phyloP scores from a whole-genome alignment of 75 land plant genomes.

The Pinus taeda region DNA sequence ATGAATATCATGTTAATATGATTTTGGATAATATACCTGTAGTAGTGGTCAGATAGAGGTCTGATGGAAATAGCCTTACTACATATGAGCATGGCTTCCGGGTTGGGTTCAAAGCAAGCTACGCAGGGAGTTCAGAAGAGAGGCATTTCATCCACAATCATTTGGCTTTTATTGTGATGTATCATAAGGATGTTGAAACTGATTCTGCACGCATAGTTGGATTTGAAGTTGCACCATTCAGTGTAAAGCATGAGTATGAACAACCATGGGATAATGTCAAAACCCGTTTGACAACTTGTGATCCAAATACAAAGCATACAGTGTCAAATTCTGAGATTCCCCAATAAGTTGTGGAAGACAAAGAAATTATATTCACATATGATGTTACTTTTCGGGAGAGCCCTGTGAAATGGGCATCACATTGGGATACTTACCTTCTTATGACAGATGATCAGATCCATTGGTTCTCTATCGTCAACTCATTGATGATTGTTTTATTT shows the following conservation, averaged over 20 bases:
- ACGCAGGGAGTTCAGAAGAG: constrained; percentile 65
- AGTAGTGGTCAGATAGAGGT: constrained; percentile 60
- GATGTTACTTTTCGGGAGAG: constrained; percentile 74
- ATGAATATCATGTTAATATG: constrained; percentile 93
- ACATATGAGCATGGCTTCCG: constrained; percentile 82
- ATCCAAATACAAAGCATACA: constrained; percentile 57
- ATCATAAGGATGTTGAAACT: constrained; percentile 60
- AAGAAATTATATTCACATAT: constrained; percentile 85
- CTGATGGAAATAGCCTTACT: constrained; percentile 38
- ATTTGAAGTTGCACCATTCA: constrained; percentile 90
- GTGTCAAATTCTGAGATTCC: constrained; percentile 53
- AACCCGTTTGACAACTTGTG: constrained; percentile 64
- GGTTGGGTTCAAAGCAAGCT: constrained; percentile 72
- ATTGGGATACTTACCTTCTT: constrained; percentile 74
- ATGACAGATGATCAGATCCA: constrained; percentile 74
- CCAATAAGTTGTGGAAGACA: constrained; percentile 70
- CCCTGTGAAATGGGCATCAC: constrained; percentile 63
- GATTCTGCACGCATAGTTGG: constrained; percentile 87
- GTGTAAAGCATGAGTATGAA: constrained; percentile 80
- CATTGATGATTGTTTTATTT: constrained; percentile 68
- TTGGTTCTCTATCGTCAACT: constrained; percentile 75
- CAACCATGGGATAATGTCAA: constrained; percentile 50
- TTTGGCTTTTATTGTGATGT: constrained; percentile 65
- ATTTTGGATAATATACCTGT: constrained; percentile 94
- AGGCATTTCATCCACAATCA: constrained; percentile 83